Evolutionary conservation across 441 rosid species (phyloP), one percentile per base, ranked within the genome.

Genomic region (Isatis lusitanica): DNA sequence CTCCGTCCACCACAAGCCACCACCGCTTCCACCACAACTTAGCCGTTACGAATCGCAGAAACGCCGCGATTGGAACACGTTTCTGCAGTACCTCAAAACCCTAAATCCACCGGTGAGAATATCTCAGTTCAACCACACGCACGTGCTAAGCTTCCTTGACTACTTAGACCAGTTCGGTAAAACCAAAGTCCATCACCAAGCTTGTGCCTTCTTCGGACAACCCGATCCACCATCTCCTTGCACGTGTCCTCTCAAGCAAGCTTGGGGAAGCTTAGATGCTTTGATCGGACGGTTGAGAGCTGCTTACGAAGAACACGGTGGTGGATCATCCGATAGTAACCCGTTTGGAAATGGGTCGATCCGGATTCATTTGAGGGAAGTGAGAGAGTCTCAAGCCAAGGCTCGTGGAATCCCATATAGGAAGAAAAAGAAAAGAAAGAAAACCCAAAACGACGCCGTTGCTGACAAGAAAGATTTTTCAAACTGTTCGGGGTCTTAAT

Each of bases 211-310:
- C 79, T 87, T 85, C 9, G 91, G 91, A 48, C 86, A 83, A 67
- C 89, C 87, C 6, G 83, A 85, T 70, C 91, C 91, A 8, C 86
- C 85, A 9, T 86, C 84, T 11, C 89, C 87, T 12, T 87, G 91
- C 63, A 75, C 87, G 5, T 87, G 91, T 65, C 89, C 91, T 15
- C 80, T 85, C 0, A 60, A 81, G 64, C 91, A 87, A 78, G 91
- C 91, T 7, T 87, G 91, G 91, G 91, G 91, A 31, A 85, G 89
- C 74, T 83, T 87, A 13, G 91, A 87, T 52, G 87, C 91, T 7
- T 80, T 87, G 79, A 82, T 87, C 77, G 91, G 89, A 68, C 82
- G 88, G 38, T 79, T 87, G 8, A 39, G 90, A 79, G 88, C 90
- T 18, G 88, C 90, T 46, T 85, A 82, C 40, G 91, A 87, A 66